Conservation (phyloP, 192 early-diverging fungal genomes). For the Gryganskiella cystojenkinii region DNA sequence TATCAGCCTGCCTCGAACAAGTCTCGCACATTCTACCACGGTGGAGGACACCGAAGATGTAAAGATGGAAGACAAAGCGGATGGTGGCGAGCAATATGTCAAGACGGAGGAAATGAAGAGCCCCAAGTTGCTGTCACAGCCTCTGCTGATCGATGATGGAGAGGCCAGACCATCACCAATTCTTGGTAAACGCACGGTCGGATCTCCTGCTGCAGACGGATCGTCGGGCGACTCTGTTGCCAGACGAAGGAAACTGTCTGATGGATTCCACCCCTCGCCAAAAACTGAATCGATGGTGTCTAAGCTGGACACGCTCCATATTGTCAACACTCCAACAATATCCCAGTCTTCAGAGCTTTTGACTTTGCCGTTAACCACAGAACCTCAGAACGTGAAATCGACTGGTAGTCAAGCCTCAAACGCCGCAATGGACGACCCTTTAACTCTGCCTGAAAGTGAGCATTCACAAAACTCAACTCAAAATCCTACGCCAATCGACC, state of each 20-base stretch:
- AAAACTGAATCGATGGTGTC: slow-evolving; percentile 19
- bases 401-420: background rate
- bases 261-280: slow-evolving; percentile 15
- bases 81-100: too few species aligned
- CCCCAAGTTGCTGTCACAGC: background rate
- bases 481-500: too few species aligned
- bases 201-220: slow-evolving; percentile 3
- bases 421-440: too few species aligned
- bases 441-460: too few species aligned
- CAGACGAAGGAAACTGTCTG: slow-evolving; percentile 37
- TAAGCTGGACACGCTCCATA: slow-evolving; percentile 4
- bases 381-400: background rate
- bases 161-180: slow-evolving; percentile 13
- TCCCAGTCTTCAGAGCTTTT: slow-evolving; percentile 1
- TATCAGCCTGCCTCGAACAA: slow-evolving; percentile 1
- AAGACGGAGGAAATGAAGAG: background rate
- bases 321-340: slow-evolving; percentile 7
- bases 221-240: slow-evolving; percentile 17
- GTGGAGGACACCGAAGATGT: background rate
- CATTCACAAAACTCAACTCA: too few species aligned
- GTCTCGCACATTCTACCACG: slow-evolving; percentile 8
- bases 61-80: background rate
- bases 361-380: background rate
- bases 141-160: background rate
- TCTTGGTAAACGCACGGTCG: slow-evolving; percentile 34